phyloP scores from a whole-genome alignment of 257 asterid genomes.

The Solanum bulbocastanum region DNA sequence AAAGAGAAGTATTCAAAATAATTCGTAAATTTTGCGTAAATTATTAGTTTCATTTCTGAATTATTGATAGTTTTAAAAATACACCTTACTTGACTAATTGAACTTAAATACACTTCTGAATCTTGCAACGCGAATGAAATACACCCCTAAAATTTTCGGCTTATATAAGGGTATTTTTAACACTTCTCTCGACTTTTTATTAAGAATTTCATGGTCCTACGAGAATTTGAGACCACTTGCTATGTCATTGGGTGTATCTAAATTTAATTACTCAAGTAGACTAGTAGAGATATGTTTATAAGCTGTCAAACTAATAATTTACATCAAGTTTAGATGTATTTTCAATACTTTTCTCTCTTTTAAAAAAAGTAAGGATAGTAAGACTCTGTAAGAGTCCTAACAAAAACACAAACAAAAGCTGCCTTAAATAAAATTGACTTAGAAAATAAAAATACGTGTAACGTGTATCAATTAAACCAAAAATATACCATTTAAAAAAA shows the following conservation, averaged over 20 bases:
- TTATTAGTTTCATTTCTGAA: too few relatives aligned
- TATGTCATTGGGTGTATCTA: neutral
- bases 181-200: neutral
- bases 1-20: too few relatives aligned
- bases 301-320: neutral
- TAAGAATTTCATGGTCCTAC: neutral
- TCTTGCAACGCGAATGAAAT: neutral
- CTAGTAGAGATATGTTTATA: too few relatives aligned
- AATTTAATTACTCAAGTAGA: too few relatives aligned
- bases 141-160: neutral
- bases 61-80: neutral
- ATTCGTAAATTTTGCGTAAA: too few relatives aligned
- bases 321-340: neutral
- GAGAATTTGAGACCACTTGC: neutral
- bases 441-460: neutral
- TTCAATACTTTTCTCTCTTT: neutral
- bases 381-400: too few relatives aligned
- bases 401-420: neutral
- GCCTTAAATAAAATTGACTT: neutral
- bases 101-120: neutral
- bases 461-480: neutral
- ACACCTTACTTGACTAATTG: neutral
- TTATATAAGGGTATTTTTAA: too few relatives aligned
- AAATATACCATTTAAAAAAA: too few relatives aligned
- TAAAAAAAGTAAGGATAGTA: too few relatives aligned